Evolutionary conservation across 371 early-diverging fungal species (phyloP), one percentile per base, ranked within the genome.

Genomic region (Lichtheimia corymbifera): DNA sequence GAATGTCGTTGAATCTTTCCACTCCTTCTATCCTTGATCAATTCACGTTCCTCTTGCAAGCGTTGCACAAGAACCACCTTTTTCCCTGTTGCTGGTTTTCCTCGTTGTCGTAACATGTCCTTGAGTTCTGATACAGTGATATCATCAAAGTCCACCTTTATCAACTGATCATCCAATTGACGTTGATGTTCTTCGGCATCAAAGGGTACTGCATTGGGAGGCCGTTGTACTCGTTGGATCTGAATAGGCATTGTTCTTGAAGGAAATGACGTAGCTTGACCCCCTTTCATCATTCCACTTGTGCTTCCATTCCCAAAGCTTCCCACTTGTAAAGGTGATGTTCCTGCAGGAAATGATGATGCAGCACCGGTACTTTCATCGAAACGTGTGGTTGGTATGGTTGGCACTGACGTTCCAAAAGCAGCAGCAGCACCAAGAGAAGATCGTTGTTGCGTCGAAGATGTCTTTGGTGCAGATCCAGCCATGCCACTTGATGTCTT

Each of bases 61-160:
- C 72, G 24, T 50, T 72, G 68, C 12, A 72, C 41, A 6, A 72
- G 61, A 3, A 88, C 69, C 0, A 87, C 88, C 62, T 91, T 91
- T 66, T 88, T 90, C 12, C 92, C 92, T 3, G 86, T 83, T 11
- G 88, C 85, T 14, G 85, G 88, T 49, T 87, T 85, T 1, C 89
- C 88, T 24, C 92, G 77, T 59, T 85, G 83, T 25, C 89, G 70
- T 30, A 91, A 62, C 82, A 89, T 83, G 24, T 91, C 91, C 63
- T 91, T 91, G 30, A 91, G 72, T 67, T 90, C 90, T 6, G 85
- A 71, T 0, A 91, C 92, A 0, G 92, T 91, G 30, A 91, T 84
- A 67, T 91, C 92, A 20, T 89, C 84, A 65, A 90, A 90, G 54
- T 91, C 80, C 12, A 87, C 83, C 28, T 77, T 81, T 15, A 77